phyloP scores from a whole-genome alignment of 768 basidiomycete species.

The Pulveroboletus sp. region DNA sequence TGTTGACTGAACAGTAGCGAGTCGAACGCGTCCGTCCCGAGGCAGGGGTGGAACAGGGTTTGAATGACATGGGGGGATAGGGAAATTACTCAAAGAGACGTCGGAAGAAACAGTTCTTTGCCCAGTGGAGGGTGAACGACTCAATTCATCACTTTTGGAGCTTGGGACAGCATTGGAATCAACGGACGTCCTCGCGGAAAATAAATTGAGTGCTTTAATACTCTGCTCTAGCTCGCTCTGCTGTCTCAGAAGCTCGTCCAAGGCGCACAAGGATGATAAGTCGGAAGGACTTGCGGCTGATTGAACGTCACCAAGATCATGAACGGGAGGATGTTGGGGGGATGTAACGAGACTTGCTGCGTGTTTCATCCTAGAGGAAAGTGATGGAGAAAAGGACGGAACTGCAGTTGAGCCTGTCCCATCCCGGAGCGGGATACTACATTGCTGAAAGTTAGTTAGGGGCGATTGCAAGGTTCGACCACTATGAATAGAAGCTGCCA shows the following conservation, averaged over 20 bases:
- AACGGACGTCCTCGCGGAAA: slow-evolving; percentile 29
- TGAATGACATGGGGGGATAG: slow-evolving; percentile 49
- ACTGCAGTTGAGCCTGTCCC: neutral
- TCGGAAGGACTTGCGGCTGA: slow-evolving; percentile 6
- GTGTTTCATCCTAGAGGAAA: neutral
- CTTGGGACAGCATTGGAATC: slow-evolving; percentile 33
- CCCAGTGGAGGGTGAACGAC: slow-evolving; percentile 24
- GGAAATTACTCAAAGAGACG: slow-evolving; percentile 72
- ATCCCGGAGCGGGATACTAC: slow-evolving; percentile 1
- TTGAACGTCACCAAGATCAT: slow-evolving; percentile 40
- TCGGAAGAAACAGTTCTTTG: slow-evolving; percentile 36
- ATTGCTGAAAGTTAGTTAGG: neutral
- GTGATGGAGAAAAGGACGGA: neutral
- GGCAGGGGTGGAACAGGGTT: slow-evolving; percentile 17
- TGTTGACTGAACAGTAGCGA: slow-evolving; percentile 9
- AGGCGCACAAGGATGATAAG: slow-evolving; percentile 35
- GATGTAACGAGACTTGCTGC: neutral
- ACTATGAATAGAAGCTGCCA: slow-evolving; percentile 4
- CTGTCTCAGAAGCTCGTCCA: slow-evolving; percentile 53
- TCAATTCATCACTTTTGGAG: slow-evolving; percentile 6
- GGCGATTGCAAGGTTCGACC: slow-evolving; percentile 1
- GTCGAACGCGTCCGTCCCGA: slow-evolving; percentile 17
- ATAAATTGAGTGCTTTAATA: slow-evolving; percentile 53
- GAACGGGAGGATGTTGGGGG: slow-evolving; percentile 39
- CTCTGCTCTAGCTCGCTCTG: slow-evolving; percentile 62